These are phyloP conservation scores for Pythium vanterpoolii DNA, from an alignment of 352 stramenopile species.

Conservation along the genomic window DNA sequence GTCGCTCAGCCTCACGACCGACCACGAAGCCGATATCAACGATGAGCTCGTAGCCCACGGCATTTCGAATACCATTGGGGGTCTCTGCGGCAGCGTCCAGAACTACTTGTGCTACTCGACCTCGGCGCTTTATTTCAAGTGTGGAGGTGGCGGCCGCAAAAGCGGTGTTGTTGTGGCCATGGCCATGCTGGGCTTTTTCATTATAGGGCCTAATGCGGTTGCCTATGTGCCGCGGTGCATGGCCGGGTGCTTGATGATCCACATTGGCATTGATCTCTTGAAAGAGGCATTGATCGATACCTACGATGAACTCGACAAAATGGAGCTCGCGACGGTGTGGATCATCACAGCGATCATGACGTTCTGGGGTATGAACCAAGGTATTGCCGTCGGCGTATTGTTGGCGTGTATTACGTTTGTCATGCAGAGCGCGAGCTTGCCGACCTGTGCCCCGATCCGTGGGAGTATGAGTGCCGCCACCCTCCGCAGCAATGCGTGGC, in stretches of 20 bases:
- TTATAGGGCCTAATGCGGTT: conserved; percentile 81
- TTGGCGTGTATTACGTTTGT: conserved; percentile 89
- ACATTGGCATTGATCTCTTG: conserved; percentile 88
- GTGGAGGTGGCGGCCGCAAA: conserved; percentile 66
- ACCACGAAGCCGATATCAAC: conserved; percentile 91
- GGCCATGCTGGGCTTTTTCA: conserved; percentile 84
- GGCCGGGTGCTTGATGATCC: conserved; percentile 90
- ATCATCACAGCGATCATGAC: conserved; percentile 90
- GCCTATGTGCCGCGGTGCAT: conserved; percentile 90
- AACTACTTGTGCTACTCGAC: conserved; percentile 92
- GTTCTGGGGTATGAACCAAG: conserved; percentile 90
- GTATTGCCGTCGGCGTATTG: conserved; percentile 84
- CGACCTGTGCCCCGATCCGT: conserved; percentile 85
- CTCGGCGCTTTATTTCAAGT: conserved; percentile 87
- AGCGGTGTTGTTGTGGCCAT: conserved; percentile 61
- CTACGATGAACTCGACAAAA: conserved; percentile 80
- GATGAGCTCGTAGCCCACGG: conserved; percentile 91
- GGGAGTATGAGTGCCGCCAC: conserved; percentile 91
- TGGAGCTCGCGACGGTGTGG: conserved; percentile 91
- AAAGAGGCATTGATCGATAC: conserved; percentile 90
- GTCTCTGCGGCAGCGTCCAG: conserved; percentile 83
- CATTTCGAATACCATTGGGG: conserved; percentile 88
- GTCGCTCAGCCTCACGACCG: conserved; percentile 77
- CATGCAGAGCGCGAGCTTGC: conserved; percentile 78
- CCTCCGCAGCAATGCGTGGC: conserved; percentile 71